phyloP scores from a whole-genome alignment of 164 flowering plant species.

The Magnolia changhungtana region DNA sequence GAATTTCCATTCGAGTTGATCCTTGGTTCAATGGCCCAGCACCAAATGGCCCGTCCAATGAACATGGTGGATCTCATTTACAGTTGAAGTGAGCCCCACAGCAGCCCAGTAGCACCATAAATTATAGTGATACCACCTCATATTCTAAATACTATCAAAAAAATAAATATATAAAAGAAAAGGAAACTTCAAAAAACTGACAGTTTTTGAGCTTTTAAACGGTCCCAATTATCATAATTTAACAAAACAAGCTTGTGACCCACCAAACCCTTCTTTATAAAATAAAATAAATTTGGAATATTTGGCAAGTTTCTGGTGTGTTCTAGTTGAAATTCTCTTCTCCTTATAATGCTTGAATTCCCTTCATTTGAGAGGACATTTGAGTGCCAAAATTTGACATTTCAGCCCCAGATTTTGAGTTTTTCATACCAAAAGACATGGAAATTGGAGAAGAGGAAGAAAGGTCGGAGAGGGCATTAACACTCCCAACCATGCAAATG shows the following conservation, averaged over 20 bases:
- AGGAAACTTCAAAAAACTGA: no score
- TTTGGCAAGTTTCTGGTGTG: constrained; percentile 47
- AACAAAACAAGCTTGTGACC: constrained; percentile 52
- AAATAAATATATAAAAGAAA: no score
- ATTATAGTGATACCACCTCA: no score
- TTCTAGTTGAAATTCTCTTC: constrained; percentile 36
- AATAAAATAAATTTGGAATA: constrained; percentile 10
- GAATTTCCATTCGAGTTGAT: no score
- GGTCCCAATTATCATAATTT: background rate
- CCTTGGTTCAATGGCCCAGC: no score
- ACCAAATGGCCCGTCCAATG: no score
- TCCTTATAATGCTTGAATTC: constrained; percentile 11
- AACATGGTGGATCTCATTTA: no score
- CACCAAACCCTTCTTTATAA: constrained; percentile 35
- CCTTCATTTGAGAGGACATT: background rate
- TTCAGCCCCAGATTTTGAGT: background rate
- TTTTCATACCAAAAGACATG: constrained; percentile 21
- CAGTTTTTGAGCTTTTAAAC: no score
- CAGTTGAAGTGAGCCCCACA: no score
- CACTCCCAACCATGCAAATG: constrained; percentile 61
- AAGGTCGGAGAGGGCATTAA: constrained; percentile 38
- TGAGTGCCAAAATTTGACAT: background rate
- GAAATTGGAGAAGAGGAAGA: constrained; percentile 43
- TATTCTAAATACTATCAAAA: no score
- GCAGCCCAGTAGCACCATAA: no score